A percentile compares a stretch with the other conserved stretches of the same genome.
These are phyloP conservation scores for Macrolepiota dolichaula DNA, from an alignment of 768 basidiomycete genomes.

Conservation along the genomic window DNA sequence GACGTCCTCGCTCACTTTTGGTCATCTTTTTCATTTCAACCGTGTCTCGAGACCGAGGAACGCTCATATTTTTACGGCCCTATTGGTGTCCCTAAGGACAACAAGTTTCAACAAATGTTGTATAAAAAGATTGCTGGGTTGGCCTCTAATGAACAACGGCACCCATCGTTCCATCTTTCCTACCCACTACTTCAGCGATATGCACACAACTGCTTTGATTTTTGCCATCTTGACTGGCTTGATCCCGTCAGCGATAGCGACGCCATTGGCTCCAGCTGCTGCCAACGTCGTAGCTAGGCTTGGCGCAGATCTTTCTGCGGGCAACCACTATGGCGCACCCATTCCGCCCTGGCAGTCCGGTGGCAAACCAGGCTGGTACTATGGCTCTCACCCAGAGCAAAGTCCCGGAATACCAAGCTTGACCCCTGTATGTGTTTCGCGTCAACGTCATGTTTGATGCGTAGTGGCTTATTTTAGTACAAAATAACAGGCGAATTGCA, in stretches of 20 bases:
- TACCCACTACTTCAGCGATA: not conserved
- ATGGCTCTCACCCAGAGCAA: constrained; percentile 26
- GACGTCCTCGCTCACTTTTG: not conserved
- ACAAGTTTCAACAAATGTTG: not conserved
- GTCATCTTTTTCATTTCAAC: not conserved
- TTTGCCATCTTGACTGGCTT: not conserved
- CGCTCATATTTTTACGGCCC: not conserved
- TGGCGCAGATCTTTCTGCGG: constrained; percentile 25
- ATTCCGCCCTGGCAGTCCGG: constrained; percentile 31
- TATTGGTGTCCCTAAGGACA: not conserved
- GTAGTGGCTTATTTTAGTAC: not conserved
- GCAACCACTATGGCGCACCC: constrained; percentile 36
- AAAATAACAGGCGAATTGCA: constrained; percentile 31
- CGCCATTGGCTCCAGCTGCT: not conserved
- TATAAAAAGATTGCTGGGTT: not conserved
- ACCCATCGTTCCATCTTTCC: not conserved
- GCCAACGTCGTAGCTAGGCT: not conserved
- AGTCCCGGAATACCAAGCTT: constrained; percentile 26
- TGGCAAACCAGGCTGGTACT: constrained; percentile 41
- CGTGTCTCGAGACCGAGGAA: not conserved
- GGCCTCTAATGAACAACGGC: not conserved
- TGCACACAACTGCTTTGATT: not conserved
- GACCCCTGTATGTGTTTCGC: constrained; percentile 23
- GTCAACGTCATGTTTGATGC: not conserved
- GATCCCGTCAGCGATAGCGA: not conserved